Base-by-base conservation (phyloP, 768 basidiomycete genomes). In the Psilocybe subaeruginosa region DNA sequence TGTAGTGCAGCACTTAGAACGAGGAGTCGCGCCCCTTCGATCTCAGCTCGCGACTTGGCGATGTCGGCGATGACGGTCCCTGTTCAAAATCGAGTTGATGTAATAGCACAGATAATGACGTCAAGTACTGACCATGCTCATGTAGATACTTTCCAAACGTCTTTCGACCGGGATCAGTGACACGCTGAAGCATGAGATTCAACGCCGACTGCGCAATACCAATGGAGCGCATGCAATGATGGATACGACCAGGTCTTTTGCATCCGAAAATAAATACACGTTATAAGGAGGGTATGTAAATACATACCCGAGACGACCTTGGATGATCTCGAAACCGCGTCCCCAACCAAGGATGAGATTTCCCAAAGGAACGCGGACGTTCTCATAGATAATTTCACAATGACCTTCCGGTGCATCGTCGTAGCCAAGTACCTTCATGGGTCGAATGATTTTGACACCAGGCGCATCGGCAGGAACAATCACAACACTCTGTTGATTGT, bases 321-420 rank as follows among this genome's bases (percentile, higher is more conserved):
- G 96, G 63, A 98, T 92, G 64, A 96, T 95, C 85, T 98, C 97
- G 67, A 99, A 99, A 4, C 97, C 97, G 64, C 85, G 84, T 12
- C 97, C 96, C 92, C 96, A 96, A 4, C 97, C 97, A 23, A 92
- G 83, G 12, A 99, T 84, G 52, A 98, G 72, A 72, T 95, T 95
- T 56, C 78, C 76, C 60, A 92, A 73, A 8, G 95, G 95, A 16
- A 99, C 90, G 35, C 93, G 87, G 29, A 99, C 97, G 71, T 97
- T 93, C 23, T 95, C 90, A 66, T 99, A 99, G 62, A 92, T 85
- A 56, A 99, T 84, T 76, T 99, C 97, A 69, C 90, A 97, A 70
- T 99, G 97, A 0, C 97, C 97, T 72, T 97, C 95, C 0, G 95
- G 94, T 4, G 96, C 95, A 72, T 96, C 95, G 68, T 96, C 94